These are phyloP conservation scores for Colletotrichum cuscutae DNA, from an alignment of 2,329 filamentous ascomycete species.

Conservation along the genomic window DNA sequence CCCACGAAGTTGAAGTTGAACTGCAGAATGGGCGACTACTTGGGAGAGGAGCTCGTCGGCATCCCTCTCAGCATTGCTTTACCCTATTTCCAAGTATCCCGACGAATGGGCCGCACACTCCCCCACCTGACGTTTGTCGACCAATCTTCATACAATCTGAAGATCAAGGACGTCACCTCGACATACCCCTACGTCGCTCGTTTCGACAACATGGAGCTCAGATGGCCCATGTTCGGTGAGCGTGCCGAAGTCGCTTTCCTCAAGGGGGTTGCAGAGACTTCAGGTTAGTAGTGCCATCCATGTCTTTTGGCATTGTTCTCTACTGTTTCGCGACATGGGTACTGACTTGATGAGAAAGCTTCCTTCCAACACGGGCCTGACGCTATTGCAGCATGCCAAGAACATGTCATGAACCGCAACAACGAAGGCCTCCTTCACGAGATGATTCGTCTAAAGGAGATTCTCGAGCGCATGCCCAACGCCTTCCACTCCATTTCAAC, in stretches of 20 bases:
- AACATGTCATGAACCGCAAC: constrained; percentile 63
- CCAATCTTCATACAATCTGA: constrained; percentile 64
- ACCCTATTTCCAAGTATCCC: constrained; percentile 60
- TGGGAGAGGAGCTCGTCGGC: constrained; percentile 59
- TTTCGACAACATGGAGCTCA: constrained; percentile 63
- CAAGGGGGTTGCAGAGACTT: constrained; percentile 59
- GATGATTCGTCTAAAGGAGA: constrained; percentile 62
- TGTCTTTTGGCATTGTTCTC: background rate
- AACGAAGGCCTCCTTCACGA: constrained; percentile 59
- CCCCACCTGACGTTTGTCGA: constrained; percentile 64
- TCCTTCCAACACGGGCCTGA: constrained; percentile 62
- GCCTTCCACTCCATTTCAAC: constrained; percentile 65
- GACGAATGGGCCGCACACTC: constrained; percentile 60
- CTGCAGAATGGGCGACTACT: constrained; percentile 58
- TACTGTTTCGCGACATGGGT: background rate
- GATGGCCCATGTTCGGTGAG: constrained; percentile 65
- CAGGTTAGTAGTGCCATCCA: constrained; percentile 40
- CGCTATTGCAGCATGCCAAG: constrained; percentile 63
- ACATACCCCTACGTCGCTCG: constrained; percentile 60
- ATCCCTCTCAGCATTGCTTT: constrained; percentile 61
- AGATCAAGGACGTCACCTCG: constrained; percentile 58
- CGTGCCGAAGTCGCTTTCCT: constrained; percentile 61
- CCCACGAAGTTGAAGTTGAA: constrained; percentile 46
- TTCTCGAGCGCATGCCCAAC: constrained; percentile 62
- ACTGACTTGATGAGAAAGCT: constrained; percentile 40